Evolutionary conservation across 2,329 filamentous ascomycete genomes (phyloP), one percentile per base, ranked within the genome.

Genomic region (Chrysosporium keratinophilum): DNA sequence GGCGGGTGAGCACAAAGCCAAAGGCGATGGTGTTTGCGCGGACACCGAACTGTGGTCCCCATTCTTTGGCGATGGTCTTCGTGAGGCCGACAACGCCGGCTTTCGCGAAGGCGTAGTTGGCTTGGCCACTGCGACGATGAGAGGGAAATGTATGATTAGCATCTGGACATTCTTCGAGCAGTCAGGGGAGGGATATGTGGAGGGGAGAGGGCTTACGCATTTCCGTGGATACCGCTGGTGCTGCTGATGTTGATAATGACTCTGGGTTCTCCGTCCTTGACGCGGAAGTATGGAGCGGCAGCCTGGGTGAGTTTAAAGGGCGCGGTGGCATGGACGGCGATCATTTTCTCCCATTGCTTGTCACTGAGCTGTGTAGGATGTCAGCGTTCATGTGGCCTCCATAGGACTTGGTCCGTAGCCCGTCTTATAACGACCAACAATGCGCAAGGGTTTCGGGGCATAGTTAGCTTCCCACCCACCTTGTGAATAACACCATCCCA

Each of bases 401-500:
- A 40, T 17, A 15, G 40, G 3, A 42, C 5, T 6, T 37, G 14
- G 4, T 3, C 11, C 20, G 9, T 33, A 35, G n/a, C 2, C 2
- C n/a, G 39, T 15, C 41, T 14, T 44, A n/a, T n/a, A n/a, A n/a
- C n/a, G n/a, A n/a, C n/a, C n/a, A n/a, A n/a, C n/a, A n/a, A 45
- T 43, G 12, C 11, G 17, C 11, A 43, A 37, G n/a, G 11, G n/a
- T 37, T 34, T 34, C 9, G 28, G n/a, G n/a, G n/a, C n/a, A n/a
- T n/a, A n/a, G n/a, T n/a, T n/a, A n/a, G n/a, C n/a, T n/a, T 45
- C 10, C 54, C n/a, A 60, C 54, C 12, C 19, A 79, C 77, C 72
- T 93, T 94, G 76, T 94, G 87, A 60, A 94, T 88, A 39, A 94
- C 88, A 5, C 85, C 89, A 68, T 95, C 89, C 87, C 88, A 95